Base-by-base conservation (phyloP, 768 basidiomycete genomes). In the Leucogyrophana mollusca region DNA sequence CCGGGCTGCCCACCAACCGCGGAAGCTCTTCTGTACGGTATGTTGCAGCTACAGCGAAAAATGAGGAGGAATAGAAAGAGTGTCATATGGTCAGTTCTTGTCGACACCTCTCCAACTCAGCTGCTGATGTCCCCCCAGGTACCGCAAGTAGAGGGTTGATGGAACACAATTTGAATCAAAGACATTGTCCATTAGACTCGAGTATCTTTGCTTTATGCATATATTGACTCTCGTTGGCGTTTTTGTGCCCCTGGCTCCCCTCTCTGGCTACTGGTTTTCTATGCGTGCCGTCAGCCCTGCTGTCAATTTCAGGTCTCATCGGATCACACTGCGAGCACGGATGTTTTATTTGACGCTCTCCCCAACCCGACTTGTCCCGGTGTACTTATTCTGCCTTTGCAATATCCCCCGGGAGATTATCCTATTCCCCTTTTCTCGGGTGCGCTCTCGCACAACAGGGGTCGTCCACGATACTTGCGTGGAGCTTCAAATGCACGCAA, bases 11-110 rank as follows among this genome's bases (percentile, higher is more conserved):
- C 88, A 17, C 89, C 88, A 8, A 92, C 89, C 3, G 95, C 96
- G n/a, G 96, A 99, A 67, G 96, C 96, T 11, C 77, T 98, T 33
- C 76, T 98, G 51, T 96, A 94, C 58, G 94, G 94, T 40, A 92
- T 96, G 92, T 79, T 97, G 37, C 94, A 97, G 65, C 79, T 97
- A 40, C 94, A 96, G 69, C 83, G 94, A 46, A 97, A 98, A 77
- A 96, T 96, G 90, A 74, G 93, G 58, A 78, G 84, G 60, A 89
- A 80, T 69, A 75, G 94, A 60, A 90, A 90, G 71, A 82, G 83
- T 35, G 87, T 94, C 10, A 71, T 91, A 41, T 97, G 94, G 94
- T 94, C 60, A 44, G 72, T 59, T 8, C 36, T 27, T 21, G 10
- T 6, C 23, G 25, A 21, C 25, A 25, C 10, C 18, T 17, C 22